These are phyloP conservation scores for Rhododendron henanense DNA, from an alignment of 148 eudicot species.

Conservation along the genomic window DNA sequence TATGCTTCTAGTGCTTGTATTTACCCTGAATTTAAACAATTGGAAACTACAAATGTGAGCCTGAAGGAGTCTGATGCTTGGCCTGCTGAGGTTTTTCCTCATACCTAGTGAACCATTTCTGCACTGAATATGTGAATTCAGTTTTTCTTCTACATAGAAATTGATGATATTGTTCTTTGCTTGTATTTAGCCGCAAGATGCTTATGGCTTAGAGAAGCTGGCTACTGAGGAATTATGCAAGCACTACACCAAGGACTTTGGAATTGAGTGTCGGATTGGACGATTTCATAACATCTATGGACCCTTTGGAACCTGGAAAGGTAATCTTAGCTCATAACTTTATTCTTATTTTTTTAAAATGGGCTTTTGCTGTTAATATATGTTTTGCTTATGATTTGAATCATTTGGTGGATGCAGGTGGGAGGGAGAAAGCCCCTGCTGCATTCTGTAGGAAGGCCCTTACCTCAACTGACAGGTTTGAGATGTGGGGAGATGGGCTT, in stretches of 20 bases:
- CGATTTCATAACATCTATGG: constrained; percentile 58
- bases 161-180: not conserved
- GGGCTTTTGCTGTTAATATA: not conserved
- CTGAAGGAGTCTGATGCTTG: constrained; percentile 57
- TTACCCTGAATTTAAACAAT: constrained; percentile 58
- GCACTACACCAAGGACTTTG: constrained; percentile 39
- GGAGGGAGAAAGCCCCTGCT: constrained; percentile 65
- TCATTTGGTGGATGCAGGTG: constrained; percentile 29
- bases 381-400: not conserved
- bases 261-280: constrained; percentile 42
- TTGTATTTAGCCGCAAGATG: constrained; percentile 33
- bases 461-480: constrained; percentile 45
- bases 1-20: constrained; percentile 60
- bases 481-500: constrained; percentile 63
- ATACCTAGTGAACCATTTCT: not conserved
- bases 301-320: constrained; percentile 61
- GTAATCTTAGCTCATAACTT: constrained; percentile 5
- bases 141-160: not conserved
- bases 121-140: not conserved
- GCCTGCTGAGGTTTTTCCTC: constrained; percentile 48
- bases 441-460: constrained; percentile 48
- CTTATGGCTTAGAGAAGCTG: constrained; percentile 37
- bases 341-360: not conserved
- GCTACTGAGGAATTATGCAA: constrained; percentile 39
- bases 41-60: constrained; percentile 53